These are phyloP conservation scores for Angomonas deanei DNA, from an alignment of 208 protist species.

Conservation along the genomic window DNA sequence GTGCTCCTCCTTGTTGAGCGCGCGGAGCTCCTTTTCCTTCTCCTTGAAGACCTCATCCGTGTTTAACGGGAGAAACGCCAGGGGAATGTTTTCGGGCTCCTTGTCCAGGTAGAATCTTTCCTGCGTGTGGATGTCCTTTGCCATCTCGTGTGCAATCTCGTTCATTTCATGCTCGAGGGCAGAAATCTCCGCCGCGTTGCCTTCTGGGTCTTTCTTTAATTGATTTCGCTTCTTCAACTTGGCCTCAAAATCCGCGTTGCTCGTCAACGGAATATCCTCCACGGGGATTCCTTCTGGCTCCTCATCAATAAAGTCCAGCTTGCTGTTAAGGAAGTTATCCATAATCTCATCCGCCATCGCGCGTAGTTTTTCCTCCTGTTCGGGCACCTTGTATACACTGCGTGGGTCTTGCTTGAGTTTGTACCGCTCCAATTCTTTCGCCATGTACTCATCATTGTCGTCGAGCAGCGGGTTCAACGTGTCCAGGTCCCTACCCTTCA, in stretches of 20 bases:
- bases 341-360: slow-evolving; percentile 19
- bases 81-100: slow-evolving; percentile 28
- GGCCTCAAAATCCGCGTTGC: slow-evolving; percentile 19
- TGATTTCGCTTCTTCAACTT: slow-evolving; percentile 18
- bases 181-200: slow-evolving; percentile 13
- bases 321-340: slow-evolving; percentile 10
- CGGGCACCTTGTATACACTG: slow-evolving; percentile 38
- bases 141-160: slow-evolving; percentile 32
- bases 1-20: slow-evolving; percentile 8
- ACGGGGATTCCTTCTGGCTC: slow-evolving; percentile 37
- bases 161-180: slow-evolving; percentile 24
- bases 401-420: slow-evolving; percentile 49
- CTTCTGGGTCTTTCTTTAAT: slow-evolving; percentile 13
- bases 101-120: slow-evolving; percentile 51
- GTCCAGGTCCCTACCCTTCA: slow-evolving; percentile 33
- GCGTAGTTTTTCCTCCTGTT: slow-evolving; percentile 33
- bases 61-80: slow-evolving; percentile 49
- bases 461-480: slow-evolving; percentile 47
- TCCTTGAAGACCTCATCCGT: slow-evolving; percentile 30
- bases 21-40: slow-evolving; percentile 39
- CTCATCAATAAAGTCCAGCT: slow-evolving; percentile 32
- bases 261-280: slow-evolving; percentile 22
- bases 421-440: slow-evolving; percentile 26
- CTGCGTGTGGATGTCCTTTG: slow-evolving; percentile 35
- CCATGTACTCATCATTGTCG: slow-evolving; percentile 39